Percentiles rank a stretch among this genome's conserved stretches.
These are phyloP conservation scores for Cyberlindnera meyerae DNA, from an alignment of 805 yeast species.

Conservation along the genomic window DNA sequence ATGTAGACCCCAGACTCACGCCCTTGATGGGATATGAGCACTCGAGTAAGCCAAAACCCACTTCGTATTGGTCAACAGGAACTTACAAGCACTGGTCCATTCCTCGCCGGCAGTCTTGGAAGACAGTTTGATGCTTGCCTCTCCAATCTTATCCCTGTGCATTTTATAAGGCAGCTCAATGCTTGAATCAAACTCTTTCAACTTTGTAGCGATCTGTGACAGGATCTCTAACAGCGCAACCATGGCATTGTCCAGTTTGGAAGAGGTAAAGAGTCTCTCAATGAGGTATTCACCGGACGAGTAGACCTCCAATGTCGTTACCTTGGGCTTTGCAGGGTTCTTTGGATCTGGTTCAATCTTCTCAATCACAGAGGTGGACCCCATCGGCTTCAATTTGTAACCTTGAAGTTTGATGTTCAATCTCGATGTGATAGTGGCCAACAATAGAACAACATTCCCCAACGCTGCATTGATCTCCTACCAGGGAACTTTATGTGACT, in stretches of 20 bases:
- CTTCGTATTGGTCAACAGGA: slow-evolving; percentile 69
- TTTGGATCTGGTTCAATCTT: slow-evolving; percentile 38
- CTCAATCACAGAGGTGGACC: slow-evolving; percentile 75
- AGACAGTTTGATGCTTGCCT: slow-evolving; percentile 65
- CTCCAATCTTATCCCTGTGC: slow-evolving; percentile 69
- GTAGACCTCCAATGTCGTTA: slow-evolving; percentile 39
- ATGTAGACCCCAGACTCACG: too few species aligned
- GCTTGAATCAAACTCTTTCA: slow-evolving; percentile 42
- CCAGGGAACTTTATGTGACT: slow-evolving; percentile 68
- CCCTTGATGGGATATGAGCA: slow-evolving; percentile 25
- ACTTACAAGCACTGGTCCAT: slow-evolving; percentile 90
- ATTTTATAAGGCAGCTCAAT: slow-evolving; percentile 74
- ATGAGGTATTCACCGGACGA: slow-evolving; percentile 70
- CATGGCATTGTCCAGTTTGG: slow-evolving; percentile 76
- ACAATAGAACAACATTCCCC: slow-evolving; percentile 72
- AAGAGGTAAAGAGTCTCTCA: slow-evolving; percentile 67
- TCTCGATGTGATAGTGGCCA: slow-evolving; percentile 58
- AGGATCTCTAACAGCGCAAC: slow-evolving; percentile 67
- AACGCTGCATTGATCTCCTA: slow-evolving; percentile 87
- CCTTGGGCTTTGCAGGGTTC: slow-evolving; percentile 31
- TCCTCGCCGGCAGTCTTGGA: slow-evolving; percentile 60
- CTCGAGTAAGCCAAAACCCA: slow-evolving; percentile 81
- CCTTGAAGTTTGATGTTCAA: slow-evolving; percentile 50
- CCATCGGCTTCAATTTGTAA: slow-evolving; percentile 73
- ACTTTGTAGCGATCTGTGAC: slow-evolving; percentile 26